Evolutionary conservation across 164 flowering plant genomes (phyloP).

Genomic region (Santalum album): DNA sequence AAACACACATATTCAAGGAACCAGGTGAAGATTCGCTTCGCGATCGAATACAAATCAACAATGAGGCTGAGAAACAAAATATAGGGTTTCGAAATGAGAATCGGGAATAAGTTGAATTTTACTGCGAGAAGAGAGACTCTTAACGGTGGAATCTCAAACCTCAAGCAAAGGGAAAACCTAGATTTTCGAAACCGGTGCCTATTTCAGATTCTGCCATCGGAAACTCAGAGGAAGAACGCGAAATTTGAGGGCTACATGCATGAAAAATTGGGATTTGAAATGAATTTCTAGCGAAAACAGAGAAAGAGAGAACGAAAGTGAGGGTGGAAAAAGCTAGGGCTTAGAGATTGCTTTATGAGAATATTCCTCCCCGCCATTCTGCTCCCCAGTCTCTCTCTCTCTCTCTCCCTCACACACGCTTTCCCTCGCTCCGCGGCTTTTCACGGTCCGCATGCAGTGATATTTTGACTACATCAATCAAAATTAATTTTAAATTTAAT

Average conservation of each 20-base stretch:
- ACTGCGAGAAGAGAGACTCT: neutral
- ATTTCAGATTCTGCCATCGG: too few species aligned
- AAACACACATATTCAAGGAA: too few species aligned
- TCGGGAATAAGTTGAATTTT: conserved; percentile 1
- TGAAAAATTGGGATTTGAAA: neutral
- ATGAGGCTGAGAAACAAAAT: too few species aligned
- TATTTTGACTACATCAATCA: too few species aligned
- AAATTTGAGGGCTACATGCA: too few species aligned
- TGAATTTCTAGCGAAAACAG: neutral
- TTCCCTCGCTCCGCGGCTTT: neutral
- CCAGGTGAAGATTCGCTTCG: neutral
- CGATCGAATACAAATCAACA: too few species aligned
- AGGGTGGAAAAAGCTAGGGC: conserved; percentile 1
- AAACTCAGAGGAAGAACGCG: too few species aligned
- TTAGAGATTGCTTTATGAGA: conserved; percentile 3
- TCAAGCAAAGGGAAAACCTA: neutral
- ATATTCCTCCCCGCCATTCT: conserved; percentile 5
- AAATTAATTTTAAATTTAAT: too few species aligned
- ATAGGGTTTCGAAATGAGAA: conserved; percentile 2
- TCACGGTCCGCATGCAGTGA: too few species aligned
- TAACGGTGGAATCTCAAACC: neutral
- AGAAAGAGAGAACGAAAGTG: neutral
- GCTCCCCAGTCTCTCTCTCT: neutral
- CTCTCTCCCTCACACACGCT: too few species aligned
- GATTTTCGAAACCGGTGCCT: too few species aligned